Evolutionary conservation across 192 early-diverging fungal species (phyloP).

Genomic region (Linnemannia elongata): DNA sequence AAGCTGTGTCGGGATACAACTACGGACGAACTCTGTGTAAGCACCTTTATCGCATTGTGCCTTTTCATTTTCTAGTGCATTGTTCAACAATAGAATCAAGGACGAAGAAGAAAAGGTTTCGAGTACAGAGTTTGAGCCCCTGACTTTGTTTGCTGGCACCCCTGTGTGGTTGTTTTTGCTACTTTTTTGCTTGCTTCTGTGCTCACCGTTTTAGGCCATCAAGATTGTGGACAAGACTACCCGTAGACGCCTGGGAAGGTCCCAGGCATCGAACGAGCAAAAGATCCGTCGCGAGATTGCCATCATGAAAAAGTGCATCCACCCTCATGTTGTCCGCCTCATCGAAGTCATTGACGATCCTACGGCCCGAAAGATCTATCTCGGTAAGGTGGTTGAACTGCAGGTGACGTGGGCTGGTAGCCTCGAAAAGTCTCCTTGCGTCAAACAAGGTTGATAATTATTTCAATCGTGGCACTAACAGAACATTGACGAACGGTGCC

Average conservation of each 20-base stretch:
- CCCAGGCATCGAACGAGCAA: constrained; percentile 70
- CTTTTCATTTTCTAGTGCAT: background rate
- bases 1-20: constrained; percentile 88
- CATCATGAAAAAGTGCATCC: constrained; percentile 94
- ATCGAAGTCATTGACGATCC: constrained; percentile 97
- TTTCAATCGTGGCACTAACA: background rate
- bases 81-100: background rate
- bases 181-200: background rate
- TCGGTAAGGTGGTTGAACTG: constrained; percentile 66
- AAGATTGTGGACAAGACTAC: constrained; percentile 63
- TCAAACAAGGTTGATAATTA: background rate
- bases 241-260: constrained; percentile 53
- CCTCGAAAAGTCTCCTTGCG: background rate
- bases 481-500: background rate
- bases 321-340: constrained; percentile 92
- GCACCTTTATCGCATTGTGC: background rate
- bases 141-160: background rate
- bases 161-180: background rate
- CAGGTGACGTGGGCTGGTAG: background rate
- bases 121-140: constrained; percentile 72
- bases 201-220: constrained; percentile 47
- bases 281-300: constrained; percentile 96
- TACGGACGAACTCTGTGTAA: constrained; percentile 82
- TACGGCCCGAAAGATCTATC: constrained; percentile 89
- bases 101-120: background rate